Evolutionary conservation across 2,329 filamentous ascomycete species (phyloP).

Genomic region (Aspergillus pseudoviridinutans): DNA sequence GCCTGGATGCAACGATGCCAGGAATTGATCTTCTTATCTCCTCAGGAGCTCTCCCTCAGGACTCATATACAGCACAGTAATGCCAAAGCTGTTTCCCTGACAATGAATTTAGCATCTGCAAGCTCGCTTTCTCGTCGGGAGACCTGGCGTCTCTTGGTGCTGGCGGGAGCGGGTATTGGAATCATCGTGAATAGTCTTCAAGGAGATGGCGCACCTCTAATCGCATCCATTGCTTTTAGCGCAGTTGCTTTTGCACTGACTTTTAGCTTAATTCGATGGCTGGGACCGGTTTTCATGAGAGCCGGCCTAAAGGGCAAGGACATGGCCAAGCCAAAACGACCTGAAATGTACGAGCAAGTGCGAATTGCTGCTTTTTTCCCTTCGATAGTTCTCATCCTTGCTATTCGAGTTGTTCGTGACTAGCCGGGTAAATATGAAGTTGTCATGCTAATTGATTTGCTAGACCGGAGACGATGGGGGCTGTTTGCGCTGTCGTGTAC

Average conservation of each 20-base stretch:
- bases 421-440: not conserved
- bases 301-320: slow-evolving; percentile 88
- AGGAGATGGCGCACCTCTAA: slow-evolving; percentile 80
- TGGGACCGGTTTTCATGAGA: slow-evolving; percentile 81
- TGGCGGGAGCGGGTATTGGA: slow-evolving; percentile 66
- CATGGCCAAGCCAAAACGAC: slow-evolving; percentile 70
- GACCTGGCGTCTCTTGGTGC: slow-evolving; percentile 55
- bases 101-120: slow-evolving; percentile 29
- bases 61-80: not conserved
- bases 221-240: slow-evolving; percentile 84
- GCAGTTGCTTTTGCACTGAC: slow-evolving; percentile 75
- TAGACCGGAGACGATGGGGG: slow-evolving; percentile 92
- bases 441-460: slow-evolving; percentile 11
- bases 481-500: slow-evolving; percentile 88
- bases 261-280: slow-evolving; percentile 88
- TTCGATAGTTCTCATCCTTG: not conserved
- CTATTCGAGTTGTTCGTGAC: not conserved
- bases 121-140: slow-evolving; percentile 50
- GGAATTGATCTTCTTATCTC: not conserved
- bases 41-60: not conserved
- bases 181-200: slow-evolving; percentile 75
- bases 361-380: not conserved
- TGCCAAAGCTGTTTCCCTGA: slow-evolving; percentile 6
- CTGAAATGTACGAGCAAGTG: slow-evolving; percentile 61
- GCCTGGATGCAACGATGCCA: not conserved